Percentiles rank a stretch among this genome's conserved stretches.
Evolutionary conservation across 2,329 filamentous ascomycete species (phyloP).

Genomic region (Ploettnerulaceae sp.): DNA sequence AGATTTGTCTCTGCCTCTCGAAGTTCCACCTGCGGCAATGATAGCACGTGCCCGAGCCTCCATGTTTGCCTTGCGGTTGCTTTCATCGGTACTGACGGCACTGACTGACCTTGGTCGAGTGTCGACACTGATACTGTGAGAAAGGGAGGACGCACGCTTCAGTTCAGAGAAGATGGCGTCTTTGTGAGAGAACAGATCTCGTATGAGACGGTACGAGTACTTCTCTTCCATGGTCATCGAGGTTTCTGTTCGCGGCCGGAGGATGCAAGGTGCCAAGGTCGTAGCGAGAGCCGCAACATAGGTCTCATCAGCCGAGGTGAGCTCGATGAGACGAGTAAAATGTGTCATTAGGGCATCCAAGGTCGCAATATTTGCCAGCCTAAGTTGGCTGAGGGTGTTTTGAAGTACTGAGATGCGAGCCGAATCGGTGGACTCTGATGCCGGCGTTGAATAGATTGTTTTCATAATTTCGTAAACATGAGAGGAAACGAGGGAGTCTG

Average conservation of each 20-base stretch:
- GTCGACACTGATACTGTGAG: conserved; percentile 56
- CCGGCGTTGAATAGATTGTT: conserved; percentile 85
- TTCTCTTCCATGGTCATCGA: conserved; percentile 94
- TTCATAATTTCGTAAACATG: conserved; percentile 99
- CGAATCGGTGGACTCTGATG: conserved; percentile 69
- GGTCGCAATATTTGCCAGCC: conserved; percentile 97
- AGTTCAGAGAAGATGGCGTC: conserved; percentile 92
- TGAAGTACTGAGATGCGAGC: conserved; percentile 87
- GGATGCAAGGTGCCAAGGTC: conserved; percentile 74
- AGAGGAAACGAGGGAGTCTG: conserved; percentile 95
- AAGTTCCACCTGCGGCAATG: conserved; percentile 46
- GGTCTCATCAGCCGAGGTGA: conserved; percentile 89
- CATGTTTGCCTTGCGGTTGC: conserved; percentile 87
- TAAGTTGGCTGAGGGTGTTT: conserved; percentile 89
- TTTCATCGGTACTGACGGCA: conserved; percentile 92
- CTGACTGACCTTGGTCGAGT: conserved; percentile 76
- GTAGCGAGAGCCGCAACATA: conserved; percentile 74
- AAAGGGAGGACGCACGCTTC: conserved; percentile 77
- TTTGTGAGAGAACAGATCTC: conserved; percentile 90
- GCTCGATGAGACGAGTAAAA: conserved; percentile 91
- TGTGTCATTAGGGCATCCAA: conserved; percentile 97
- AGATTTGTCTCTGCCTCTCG: conserved; percentile 69
- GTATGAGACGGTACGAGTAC: conserved; percentile 83
- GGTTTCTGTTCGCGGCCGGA: conserved; percentile 81
- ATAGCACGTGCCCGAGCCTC: conserved; percentile 86